Percentiles rank a stretch among this genome's conserved stretches.
phyloP scores from a whole-genome alignment of 2,329 filamentous ascomycete species.

The Cordyceps cateniannulata region DNA sequence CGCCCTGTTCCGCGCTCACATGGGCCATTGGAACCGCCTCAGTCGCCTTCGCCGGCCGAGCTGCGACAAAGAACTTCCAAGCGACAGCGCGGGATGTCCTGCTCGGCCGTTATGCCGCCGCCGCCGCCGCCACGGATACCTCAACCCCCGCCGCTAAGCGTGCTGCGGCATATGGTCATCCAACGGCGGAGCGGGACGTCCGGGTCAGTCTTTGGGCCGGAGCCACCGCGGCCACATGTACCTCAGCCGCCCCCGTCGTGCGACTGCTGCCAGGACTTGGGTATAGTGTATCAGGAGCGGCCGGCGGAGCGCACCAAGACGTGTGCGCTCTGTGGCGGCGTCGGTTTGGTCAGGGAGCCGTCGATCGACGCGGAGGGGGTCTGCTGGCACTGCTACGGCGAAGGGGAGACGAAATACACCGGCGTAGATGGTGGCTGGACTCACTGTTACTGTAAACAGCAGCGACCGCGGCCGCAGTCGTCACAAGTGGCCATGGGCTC shows the following conservation, averaged over 20 bases:
- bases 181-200: too few relatives aligned
- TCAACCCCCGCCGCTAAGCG: background rate
- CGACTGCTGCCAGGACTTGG: background rate
- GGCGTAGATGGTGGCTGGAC: background rate
- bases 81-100: too few relatives aligned
- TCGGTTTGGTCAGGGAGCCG: background rate
- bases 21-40: too few relatives aligned
- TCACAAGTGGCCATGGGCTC: background rate
- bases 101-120: too few relatives aligned
- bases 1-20: too few relatives aligned
- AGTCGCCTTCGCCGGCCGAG: too few relatives aligned
- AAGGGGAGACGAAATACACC: background rate
- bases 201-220: too few relatives aligned
- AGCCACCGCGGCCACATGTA: too few relatives aligned
- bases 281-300: background rate
- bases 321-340: background rate
- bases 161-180: too few relatives aligned
- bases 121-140: background rate
- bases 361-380: background rate
- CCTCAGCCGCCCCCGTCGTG: background rate
- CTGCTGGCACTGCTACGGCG: slow-evolving; percentile 5
- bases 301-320: background rate
- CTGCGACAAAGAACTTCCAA: too few relatives aligned
- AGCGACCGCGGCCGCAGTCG: background rate
- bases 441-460: background rate